These are phyloP conservation scores for Parachaetomium inaequale DNA, from an alignment of 495 filamentous ascomycete species.

Conservation along the genomic window DNA sequence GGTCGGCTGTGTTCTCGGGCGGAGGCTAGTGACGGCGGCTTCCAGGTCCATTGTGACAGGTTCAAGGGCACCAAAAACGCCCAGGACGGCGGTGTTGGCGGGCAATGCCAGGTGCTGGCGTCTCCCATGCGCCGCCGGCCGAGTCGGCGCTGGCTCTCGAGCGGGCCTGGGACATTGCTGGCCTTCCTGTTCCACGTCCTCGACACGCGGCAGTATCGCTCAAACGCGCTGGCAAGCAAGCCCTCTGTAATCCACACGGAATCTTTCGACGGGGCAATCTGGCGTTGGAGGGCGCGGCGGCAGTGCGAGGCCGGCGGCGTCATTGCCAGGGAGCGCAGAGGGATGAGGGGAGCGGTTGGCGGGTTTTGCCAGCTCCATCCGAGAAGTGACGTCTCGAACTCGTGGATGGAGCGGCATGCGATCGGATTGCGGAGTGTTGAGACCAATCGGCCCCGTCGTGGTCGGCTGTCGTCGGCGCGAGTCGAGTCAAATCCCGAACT, in stretches of 20 bases:
- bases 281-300: slow-evolving; percentile 40
- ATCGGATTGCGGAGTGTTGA: neutral
- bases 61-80: slow-evolving; percentile 37
- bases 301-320: slow-evolving; percentile 40
- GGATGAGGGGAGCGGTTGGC: slow-evolving; percentile 5
- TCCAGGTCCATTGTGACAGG: slow-evolving; percentile 49
- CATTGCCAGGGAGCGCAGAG: slow-evolving; percentile 27
- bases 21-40: slow-evolving; percentile 35
- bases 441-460: slow-evolving; percentile 6
- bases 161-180: slow-evolving; percentile 42
- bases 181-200: slow-evolving; percentile 27
- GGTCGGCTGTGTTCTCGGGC: neutral
- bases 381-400: neutral
- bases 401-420: slow-evolving; percentile 6
- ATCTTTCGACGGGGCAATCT: slow-evolving; percentile 30
- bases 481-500: neutral
- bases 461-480: slow-evolving; percentile 4
- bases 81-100: slow-evolving; percentile 40
- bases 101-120: slow-evolving; percentile 35
- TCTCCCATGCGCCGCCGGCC: slow-evolving; percentile 51
- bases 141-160: slow-evolving; percentile 51
- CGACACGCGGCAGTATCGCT: slow-evolving; percentile 38
- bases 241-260: slow-evolving; percentile 47
- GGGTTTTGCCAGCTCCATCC: slow-evolving; percentile 13
- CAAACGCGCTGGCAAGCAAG: slow-evolving; percentile 36